Evolutionary conservation across 179 eudicot genomes (phyloP), one percentile per base, ranked within the genome.

Genomic region (Actinidia chinensis): DNA sequence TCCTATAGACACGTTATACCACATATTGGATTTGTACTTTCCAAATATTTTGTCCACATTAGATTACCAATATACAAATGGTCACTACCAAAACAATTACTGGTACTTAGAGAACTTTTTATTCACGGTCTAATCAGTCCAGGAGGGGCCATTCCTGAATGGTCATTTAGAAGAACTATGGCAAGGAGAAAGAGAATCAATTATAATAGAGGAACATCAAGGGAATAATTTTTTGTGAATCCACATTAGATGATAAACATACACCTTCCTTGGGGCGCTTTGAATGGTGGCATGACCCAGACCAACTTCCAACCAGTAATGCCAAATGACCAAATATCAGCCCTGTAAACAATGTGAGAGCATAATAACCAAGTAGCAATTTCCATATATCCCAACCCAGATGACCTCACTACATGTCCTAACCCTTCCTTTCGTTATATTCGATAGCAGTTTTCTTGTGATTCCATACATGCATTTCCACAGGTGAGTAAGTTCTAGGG

Each of bases 261-360:
- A 44, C 73, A 96, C 99, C 98, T 96, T 96, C 99, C 94, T 94
- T 20, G 99, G 99, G 82, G 99, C 92, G 94, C 79, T 94, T 96
- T 33, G 99, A 96, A 84, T 94, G 77, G 99, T 98, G 76, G 99
- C 99, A 86, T 96, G 99, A 51, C 99, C 99, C 86, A 94, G 99
- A 79, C 98, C 99, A 84, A 96, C 82, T 87, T 96, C 99, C 79
- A 96, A 83, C 42, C 99, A 75, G 99, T 96, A 36, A 96, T 96
- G 77, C 99, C 99, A 90, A 96, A 92, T 58, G 99, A 96, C 99
- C 99, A 96, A 68, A 96, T 96, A 75, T 96, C 99, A 82, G 99
- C 99, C 88, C 99, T 96, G 82, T 43, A 71, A 55, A 73, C 76
- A 44, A 47, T 33, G 61, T n/a, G 40, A 44, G 22, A 42, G 50